A percentile compares a stretch with the other conserved stretches of the same genome.
These are phyloP conservation scores for Phytopythium boreale DNA, from an alignment of 352 stramenopile genomes.

Conservation along the genomic window DNA sequence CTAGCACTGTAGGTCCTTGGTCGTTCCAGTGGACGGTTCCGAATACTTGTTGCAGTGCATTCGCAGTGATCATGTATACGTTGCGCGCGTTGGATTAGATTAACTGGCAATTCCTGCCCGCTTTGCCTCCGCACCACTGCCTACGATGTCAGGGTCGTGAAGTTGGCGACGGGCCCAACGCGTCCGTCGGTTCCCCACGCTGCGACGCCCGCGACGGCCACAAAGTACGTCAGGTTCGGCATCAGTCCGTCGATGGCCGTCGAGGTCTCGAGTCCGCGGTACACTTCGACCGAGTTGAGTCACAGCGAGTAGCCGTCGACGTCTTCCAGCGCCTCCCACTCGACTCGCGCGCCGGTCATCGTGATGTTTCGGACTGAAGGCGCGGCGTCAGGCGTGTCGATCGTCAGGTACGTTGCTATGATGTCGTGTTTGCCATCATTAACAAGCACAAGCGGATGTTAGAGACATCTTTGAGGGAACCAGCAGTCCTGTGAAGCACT, in stretches of 20 bases:
- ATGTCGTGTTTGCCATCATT: conserved; percentile 5
- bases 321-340: conserved; percentile 43
- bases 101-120: no score
- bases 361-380: conserved; percentile 46
- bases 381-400: conserved; percentile 26
- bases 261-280: conserved; percentile 46
- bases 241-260: conserved; percentile 36
- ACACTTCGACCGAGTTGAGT: conserved; percentile 75
- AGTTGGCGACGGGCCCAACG: conserved; percentile 56
- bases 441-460: not conserved
- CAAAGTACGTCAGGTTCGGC: conserved; percentile 73
- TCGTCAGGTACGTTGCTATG: conserved; percentile 63
- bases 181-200: conserved; percentile 58
- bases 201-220: conserved; percentile 62
- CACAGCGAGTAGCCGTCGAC: conserved; percentile 72
- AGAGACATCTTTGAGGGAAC: not conserved
- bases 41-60: no score
- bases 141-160: conserved; percentile 43
- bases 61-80: no score
- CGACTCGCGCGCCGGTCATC: conserved; percentile 26
- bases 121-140: no score
- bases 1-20: not conserved
- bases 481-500: conserved; percentile 12
- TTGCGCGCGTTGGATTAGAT: no score
- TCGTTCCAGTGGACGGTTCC: not conserved